Evolutionary conservation across 345 rosid genomes (phyloP).

Genomic region (Eucalyptus globulus): DNA sequence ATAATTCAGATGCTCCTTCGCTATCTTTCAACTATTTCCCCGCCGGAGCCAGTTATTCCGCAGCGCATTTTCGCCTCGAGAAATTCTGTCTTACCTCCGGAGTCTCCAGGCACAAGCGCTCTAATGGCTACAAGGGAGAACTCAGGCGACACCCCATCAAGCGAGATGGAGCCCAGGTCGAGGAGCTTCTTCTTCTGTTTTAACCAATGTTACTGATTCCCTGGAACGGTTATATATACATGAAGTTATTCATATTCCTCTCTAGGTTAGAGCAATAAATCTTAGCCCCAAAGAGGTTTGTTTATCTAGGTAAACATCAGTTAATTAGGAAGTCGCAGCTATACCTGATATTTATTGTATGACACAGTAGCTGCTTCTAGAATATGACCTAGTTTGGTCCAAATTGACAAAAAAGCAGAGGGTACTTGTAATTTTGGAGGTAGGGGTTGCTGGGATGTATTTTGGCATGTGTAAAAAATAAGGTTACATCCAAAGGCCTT

Average conservation of each 20-base stretch:
- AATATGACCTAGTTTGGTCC: not conserved
- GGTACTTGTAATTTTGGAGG: not conserved
- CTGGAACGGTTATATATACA: not conserved
- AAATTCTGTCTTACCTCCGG: conserved; percentile 66
- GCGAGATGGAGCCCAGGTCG: conserved; percentile 15
- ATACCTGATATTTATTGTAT: not conserved
- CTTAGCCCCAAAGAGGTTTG: not conserved
- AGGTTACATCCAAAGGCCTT: conserved; percentile 20
- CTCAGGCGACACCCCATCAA: conserved; percentile 20
- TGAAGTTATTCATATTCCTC: not conserved
- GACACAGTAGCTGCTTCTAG: not conserved
- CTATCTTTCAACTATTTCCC: conserved; percentile 49
- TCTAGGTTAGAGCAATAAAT: conserved; percentile 7
- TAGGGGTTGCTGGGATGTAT: conserved; percentile 15
- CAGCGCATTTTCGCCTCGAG: conserved; percentile 30
- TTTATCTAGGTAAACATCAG: not conserved
- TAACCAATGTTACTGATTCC: conserved; percentile 36
- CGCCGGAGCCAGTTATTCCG: conserved; percentile 45
- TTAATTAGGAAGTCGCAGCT: not conserved
- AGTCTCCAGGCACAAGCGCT: conserved; percentile 84
- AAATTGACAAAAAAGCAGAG: not conserved
- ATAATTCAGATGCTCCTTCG: conserved; percentile 78
- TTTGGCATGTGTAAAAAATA: not conserved
- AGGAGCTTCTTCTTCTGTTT: conserved; percentile 79
- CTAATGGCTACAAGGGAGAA: conserved; percentile 57